A percentile compares a stretch with the other conserved stretches of the same genome.
phyloP scores from a whole-genome alignment of 164 flowering plant species.

The Chimonanthus praecox region DNA sequence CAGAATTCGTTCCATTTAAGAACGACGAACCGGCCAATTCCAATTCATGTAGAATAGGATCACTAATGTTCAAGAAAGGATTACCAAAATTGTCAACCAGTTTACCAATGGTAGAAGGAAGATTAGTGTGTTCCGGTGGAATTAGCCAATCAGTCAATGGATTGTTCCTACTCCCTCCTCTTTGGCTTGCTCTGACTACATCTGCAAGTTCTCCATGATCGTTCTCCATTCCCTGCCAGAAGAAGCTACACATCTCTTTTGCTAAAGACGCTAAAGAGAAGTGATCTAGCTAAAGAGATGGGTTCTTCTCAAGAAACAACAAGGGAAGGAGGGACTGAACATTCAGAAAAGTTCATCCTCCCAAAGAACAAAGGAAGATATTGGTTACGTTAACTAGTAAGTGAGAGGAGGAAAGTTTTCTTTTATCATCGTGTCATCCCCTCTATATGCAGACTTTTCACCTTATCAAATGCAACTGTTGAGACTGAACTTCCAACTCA shows the following conservation, averaged over 20 bases:
- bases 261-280: conserved; percentile 4
- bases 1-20: conserved; percentile 17
- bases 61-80: conserved; percentile 42
- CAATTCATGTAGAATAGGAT: conserved; percentile 51
- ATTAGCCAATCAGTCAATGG: conserved; percentile 25
- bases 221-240: conserved; percentile 43
- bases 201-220: conserved; percentile 78
- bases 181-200: conserved; percentile 48
- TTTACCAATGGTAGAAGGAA: conserved; percentile 6
- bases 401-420: not conserved
- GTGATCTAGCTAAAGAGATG: not conserved
- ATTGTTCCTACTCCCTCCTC: conserved; percentile 9
- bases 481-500: too few species aligned
- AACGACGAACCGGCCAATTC: conserved; percentile 23
- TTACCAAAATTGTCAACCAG: conserved; percentile 40
- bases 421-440: not conserved
- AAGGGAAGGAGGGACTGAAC: not conserved
- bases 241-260: conserved; percentile 32
- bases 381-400: not conserved
- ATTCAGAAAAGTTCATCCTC: not conserved
- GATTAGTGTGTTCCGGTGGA: conserved; percentile 21
- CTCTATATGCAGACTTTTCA: not conserved
- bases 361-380: too few species aligned
- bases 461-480: too few species aligned
- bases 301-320: not conserved